Base-by-base conservation (phyloP, 2,329 filamentous ascomycete genomes). In the Aureobasidium lini region DNA sequence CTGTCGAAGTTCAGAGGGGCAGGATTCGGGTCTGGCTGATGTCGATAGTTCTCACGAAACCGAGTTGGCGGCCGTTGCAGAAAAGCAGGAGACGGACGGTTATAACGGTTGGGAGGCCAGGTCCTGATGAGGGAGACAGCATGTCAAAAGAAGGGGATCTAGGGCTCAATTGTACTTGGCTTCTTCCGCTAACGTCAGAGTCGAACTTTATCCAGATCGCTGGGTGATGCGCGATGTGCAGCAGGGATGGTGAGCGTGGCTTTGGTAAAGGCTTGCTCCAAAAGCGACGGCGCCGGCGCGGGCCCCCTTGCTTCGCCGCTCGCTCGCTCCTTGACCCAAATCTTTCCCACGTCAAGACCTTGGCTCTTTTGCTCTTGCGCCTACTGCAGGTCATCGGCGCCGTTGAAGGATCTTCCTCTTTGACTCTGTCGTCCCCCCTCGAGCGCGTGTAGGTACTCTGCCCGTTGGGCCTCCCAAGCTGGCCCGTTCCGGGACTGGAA, bases 181-280 rank as follows among this genome's bases (percentile, higher is more conserved):
- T 43, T n/a, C 39, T 32, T 37, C 37, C 46, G 47, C 57, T 46
- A 59, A 59, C 57, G 59, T 56, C 59, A 61, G 58, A 62, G 54
- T 58, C 60, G 54, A 62, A 62, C 61, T 62, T 59, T 66, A 64
- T 61, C 71, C 72, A 73, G 72, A 73, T 73, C 71, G 71, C 68
- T 70, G 72, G 71, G 43, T 47, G 54, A 69, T 68, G 56, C 42
- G 46, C 47, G 62, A 64, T 64, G 62, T 57, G 56, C 58, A 56
- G 43, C 56, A 50, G 53, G 59, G 59, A 50, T 61, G 47, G 13
- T 40, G 39, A 59, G 47, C 46, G 28, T 50, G 57, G 57, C 40
- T 34, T 23, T 47, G 54, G 43, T 43, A 57, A n/a, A 57, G 54
- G 43, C 54, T 37, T 40, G 34, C 42, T 37, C 54, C 54, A 48